These are phyloP conservation scores for Hylodesmum podocarpum DNA, from an alignment of 306 rosid genomes.

Conservation along the genomic window DNA sequence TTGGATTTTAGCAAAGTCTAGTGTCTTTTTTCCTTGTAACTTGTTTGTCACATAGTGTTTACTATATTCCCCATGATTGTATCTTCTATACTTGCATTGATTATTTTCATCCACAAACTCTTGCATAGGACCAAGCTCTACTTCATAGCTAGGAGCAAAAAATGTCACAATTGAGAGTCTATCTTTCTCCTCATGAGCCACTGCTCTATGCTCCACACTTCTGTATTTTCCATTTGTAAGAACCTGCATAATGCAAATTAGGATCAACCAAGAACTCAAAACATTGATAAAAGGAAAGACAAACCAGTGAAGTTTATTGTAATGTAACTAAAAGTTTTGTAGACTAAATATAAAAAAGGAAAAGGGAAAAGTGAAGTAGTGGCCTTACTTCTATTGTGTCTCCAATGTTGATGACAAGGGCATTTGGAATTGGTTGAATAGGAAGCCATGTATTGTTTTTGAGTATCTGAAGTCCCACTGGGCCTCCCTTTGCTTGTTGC, in stretches of 20 bases:
- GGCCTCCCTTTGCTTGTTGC: slow-evolving; percentile 79
- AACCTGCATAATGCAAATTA: slow-evolving; percentile 53
- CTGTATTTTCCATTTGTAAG: slow-evolving; percentile 90
- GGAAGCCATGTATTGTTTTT: slow-evolving; percentile 71
- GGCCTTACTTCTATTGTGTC: slow-evolving; percentile 81
- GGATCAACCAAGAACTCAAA: neutral
- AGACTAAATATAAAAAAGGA: neutral
- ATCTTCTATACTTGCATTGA: slow-evolving; percentile 73
- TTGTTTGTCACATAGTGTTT: slow-evolving; percentile 84
- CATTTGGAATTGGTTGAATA: slow-evolving; percentile 77
- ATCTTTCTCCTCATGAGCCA: slow-evolving; percentile 68
- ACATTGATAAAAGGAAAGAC: neutral
- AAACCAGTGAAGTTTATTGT: neutral
- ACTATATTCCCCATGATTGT: slow-evolving; percentile 95
- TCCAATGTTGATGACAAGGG: slow-evolving; percentile 91
- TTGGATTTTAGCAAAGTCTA: slow-evolving; percentile 79
- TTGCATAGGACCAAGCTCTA: slow-evolving; percentile 82
- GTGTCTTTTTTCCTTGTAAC: slow-evolving; percentile 82
- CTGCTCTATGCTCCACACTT: slow-evolving; percentile 98
- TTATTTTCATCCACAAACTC: slow-evolving; percentile 65
- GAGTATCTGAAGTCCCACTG: slow-evolving; percentile 88
- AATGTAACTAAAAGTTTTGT: neutral
- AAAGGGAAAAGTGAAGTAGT: slow-evolving; percentile 18
- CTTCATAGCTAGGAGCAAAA: slow-evolving; percentile 89
- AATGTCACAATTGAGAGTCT: slow-evolving; percentile 85